phyloP scores from a whole-genome alignment of 176 grass and related monocot species.

The Zea mays region Zm-B73-REFERENCE-NAM-5.0 NC_050103.1:6173001-6173500 shows the following conservation, averaged over 20 bases:
- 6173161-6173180: slow-evolving; percentile 80
- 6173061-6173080: slow-evolving; percentile 84
- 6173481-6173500: slow-evolving; percentile 89
- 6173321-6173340: slow-evolving; percentile 94
- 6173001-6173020: slow-evolving; percentile 86
- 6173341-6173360: slow-evolving; percentile 95
- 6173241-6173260: slow-evolving; percentile 71
- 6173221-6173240: slow-evolving; percentile 77
- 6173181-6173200: slow-evolving; percentile 86
- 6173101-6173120: slow-evolving; percentile 95
- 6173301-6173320: slow-evolving; percentile 94
- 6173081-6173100: slow-evolving; percentile 80
- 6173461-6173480: slow-evolving; percentile 89
- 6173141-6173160: slow-evolving; percentile 87
- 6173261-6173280: slow-evolving; percentile 77
- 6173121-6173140: slow-evolving; percentile 89
- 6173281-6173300: slow-evolving; percentile 71
- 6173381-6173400: slow-evolving; percentile 90
- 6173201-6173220: slow-evolving; percentile 75
- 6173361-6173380: slow-evolving; percentile 78
- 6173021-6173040: slow-evolving; percentile 56
- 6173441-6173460: slow-evolving; percentile 90
- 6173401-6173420: slow-evolving; percentile 84
- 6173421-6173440: slow-evolving; percentile 65
- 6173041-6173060: slow-evolving; percentile 78